phyloP scores from a whole-genome alignment of 2,329 filamentous ascomycete genomes.

The Penicillium sp. region DNA sequence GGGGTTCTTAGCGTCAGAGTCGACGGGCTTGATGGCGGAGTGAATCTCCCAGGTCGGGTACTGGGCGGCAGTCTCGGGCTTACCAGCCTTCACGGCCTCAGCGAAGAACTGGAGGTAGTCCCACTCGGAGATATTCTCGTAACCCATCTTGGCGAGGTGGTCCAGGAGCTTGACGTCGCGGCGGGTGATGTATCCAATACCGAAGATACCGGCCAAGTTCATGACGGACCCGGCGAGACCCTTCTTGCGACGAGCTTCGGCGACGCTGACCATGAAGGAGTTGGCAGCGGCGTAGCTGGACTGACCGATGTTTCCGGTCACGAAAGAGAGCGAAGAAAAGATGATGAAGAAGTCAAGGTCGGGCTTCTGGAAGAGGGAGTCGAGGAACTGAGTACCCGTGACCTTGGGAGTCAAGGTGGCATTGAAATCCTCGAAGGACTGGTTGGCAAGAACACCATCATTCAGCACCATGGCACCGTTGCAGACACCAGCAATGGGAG shows the following conservation, averaged over 20 bases:
- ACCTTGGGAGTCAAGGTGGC: conserved; percentile 41
- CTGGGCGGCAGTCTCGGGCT: neutral
- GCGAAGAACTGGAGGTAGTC: conserved; percentile 1
- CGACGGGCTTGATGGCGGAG: neutral
- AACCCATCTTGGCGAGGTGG: neutral
- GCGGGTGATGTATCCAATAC: conserved; percentile 11
- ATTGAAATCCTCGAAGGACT: conserved; percentile 33
- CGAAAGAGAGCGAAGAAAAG: conserved; percentile 11
- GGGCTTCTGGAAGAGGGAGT: conserved; percentile 16
- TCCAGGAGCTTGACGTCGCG: neutral
- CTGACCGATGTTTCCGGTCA: conserved; percentile 19
- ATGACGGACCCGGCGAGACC: conserved; percentile 13
- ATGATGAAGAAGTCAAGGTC: conserved; percentile 22
- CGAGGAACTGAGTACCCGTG: conserved; percentile 30
- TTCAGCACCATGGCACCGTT: conserved; percentile 37
- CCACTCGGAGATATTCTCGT: neutral
- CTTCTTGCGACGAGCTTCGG: conserved; percentile 9
- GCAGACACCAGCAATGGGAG: conserved; percentile 19
- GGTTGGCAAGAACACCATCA: conserved; percentile 35
- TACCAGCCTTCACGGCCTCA: neutral
- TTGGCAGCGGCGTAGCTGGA: conserved; percentile 19
- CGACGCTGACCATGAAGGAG: conserved; percentile 13
- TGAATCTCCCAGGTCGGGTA: neutral
- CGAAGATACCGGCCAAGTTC: conserved; percentile 8
- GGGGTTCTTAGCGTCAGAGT: neutral